These are phyloP conservation scores for Plasmodium blacklocki DNA, from an alignment of 169 alveolate species.

Conservation along the genomic window DNA sequence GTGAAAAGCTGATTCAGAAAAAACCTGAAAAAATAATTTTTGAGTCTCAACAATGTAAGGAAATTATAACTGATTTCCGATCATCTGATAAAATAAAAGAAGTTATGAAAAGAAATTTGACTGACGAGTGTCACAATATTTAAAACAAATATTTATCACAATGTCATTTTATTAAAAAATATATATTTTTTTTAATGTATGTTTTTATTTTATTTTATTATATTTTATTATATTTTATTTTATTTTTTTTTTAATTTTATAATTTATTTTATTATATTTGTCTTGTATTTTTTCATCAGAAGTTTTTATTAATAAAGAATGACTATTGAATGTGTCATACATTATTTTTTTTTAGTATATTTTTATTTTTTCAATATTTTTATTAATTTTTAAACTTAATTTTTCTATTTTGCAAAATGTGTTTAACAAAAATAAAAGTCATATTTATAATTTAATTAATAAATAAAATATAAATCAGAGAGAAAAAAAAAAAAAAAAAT, in stretches of 20 bases:
- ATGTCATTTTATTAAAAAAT: neutral
- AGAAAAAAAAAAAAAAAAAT: slow-evolving; percentile 9
- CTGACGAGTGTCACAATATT: slow-evolving; percentile 57
- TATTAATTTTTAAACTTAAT: slow-evolving; percentile 1
- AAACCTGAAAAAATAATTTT: slow-evolving; percentile 20
- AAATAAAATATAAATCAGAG: neutral
- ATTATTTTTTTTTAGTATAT: slow-evolving; percentile 10
- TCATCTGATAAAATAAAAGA: slow-evolving; percentile 70
- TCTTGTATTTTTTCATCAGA: neutral
- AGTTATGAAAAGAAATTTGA: slow-evolving; percentile 70
- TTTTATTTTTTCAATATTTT: neutral
- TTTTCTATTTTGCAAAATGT: slow-evolving; percentile 7
- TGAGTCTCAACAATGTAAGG: slow-evolving; percentile 46
- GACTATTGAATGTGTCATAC: neutral
- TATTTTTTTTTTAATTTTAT: slow-evolving; percentile 5
- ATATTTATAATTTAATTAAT: slow-evolving; percentile 7
- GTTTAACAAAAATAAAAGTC: slow-evolving; percentile 2
- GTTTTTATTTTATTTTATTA: neutral
- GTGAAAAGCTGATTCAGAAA: slow-evolving; percentile 31
- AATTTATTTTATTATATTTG: neutral
- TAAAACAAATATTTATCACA: neutral
- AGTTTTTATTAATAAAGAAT: neutral
- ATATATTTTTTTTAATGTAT: neutral
- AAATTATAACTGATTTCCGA: slow-evolving; percentile 33
- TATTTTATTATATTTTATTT: neutral